A percentile compares a stretch with the other conserved stretches of the same genome.
Conservation (phyloP, 306 rosid species). For the Bauhinia variegata region DNA sequence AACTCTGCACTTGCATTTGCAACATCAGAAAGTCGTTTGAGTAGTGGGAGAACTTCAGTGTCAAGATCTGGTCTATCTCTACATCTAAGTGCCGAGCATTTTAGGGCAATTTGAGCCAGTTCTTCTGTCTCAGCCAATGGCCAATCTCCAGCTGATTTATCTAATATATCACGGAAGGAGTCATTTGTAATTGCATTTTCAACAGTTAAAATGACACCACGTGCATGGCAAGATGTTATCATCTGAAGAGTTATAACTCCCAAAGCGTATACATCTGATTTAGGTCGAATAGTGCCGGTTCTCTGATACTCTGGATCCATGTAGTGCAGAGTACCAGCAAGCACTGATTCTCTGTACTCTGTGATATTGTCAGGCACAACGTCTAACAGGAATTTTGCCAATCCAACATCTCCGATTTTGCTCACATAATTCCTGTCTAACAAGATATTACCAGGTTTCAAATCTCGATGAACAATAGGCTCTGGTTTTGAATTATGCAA, state of each 20-base stretch:
- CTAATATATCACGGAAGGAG: slow-evolving; percentile 60
- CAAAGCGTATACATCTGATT: slow-evolving; percentile 89
- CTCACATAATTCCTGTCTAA: slow-evolving; percentile 75
- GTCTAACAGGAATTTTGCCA: slow-evolving; percentile 78
- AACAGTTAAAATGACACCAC: slow-evolving; percentile 53
- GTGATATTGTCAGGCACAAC: slow-evolving; percentile 80
- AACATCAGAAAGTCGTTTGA: slow-evolving; percentile 56
- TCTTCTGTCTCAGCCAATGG: slow-evolving; percentile 74
- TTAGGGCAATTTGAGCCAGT: slow-evolving; percentile 66
- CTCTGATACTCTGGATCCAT: slow-evolving; percentile 99
- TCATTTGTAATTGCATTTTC: slow-evolving; percentile 72
- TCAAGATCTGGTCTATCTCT: slow-evolving; percentile 97
- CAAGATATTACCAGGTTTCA: slow-evolving; percentile 91
- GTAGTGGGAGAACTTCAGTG: slow-evolving; percentile 81
- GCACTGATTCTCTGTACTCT: slow-evolving; percentile 75
- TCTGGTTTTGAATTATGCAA: slow-evolving; percentile 85
- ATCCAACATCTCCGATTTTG: slow-evolving; percentile 91
- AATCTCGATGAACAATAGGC: slow-evolving; percentile 87
- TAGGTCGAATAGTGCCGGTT: slow-evolving; percentile 88
- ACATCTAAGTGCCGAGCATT: slow-evolving; percentile 81
- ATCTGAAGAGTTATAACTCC: slow-evolving; percentile 79
- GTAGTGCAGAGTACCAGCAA: slow-evolving; percentile 91
- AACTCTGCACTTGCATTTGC: slow-evolving; percentile 56
- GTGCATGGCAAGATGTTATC: slow-evolving; percentile 70
- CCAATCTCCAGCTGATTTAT: slow-evolving; percentile 80